Base-by-base conservation (phyloP, 1,139 yeast species). In the Suhomyces kunorum region DNA sequence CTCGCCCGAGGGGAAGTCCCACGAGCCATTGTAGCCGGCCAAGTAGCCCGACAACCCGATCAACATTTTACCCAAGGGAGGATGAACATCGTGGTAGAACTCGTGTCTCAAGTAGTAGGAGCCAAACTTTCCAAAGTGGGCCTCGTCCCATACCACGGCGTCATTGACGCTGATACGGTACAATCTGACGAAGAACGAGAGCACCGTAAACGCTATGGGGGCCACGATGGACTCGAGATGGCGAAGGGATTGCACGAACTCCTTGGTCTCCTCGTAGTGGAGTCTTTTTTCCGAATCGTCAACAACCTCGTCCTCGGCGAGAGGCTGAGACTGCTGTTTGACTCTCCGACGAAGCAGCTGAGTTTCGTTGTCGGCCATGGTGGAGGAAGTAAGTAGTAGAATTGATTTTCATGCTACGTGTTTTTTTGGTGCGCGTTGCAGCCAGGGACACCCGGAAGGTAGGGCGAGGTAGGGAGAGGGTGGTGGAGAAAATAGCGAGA, bases 31-130 rank as follows among this genome's bases (percentile, higher is more conserved):
- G 71, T 89, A 92, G 34, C 95, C 95, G 26, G 97, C 97, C 50
- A 94, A 59, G 58, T 85, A 89, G 12, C 98, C 99, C 11, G 96
- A 87, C 30, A 94, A 72, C 1, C 97, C 99, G 49, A 90, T 90
- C 48, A 94, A 76, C 96, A 94, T 89, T 66, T 94, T 94, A 27
- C 98, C 98, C 55, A 94, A 77, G 2, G 98, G 98, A 38, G 99
- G 99, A 64, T 92, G 99, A 44, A 92, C 98, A 67, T 92, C 99
- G 61, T 89, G 96, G 64, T 90, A 90, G 62, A 89, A 90, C 56
- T 89, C 95, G 59, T 87, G 95, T 71, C 90, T 83, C 51, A 90
- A 71, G 68, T 90, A 90, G 64, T 87, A 87, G 11, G 96, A 87
- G 39, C 97, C 97, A 61, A 90, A 90, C 63, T 88, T 89, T 46